phyloP scores from a whole-genome alignment of 306 rosid species.

The Pterocarpus macrocarpus region DNA sequence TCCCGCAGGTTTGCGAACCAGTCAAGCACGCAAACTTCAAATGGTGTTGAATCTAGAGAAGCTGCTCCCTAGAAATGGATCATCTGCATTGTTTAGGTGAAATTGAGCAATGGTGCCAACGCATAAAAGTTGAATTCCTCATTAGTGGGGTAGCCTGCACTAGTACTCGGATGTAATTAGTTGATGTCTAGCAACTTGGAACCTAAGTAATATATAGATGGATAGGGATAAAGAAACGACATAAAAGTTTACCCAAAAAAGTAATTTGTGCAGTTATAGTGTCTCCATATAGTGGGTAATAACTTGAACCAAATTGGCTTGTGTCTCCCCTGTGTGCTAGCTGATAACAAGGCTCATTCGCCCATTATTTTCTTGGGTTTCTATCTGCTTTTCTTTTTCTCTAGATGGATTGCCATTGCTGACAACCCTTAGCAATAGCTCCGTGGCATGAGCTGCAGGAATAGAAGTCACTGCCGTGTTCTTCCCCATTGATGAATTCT shows the following conservation, averaged over 20 bases:
- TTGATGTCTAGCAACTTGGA: too few relatives aligned
- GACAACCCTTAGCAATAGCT: neutral
- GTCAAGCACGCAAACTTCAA: slow-evolving; percentile 74
- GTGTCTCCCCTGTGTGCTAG: too few relatives aligned
- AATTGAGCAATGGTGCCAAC: slow-evolving; percentile 60
- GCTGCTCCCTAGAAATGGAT: slow-evolving; percentile 69
- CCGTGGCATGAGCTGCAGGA: neutral
- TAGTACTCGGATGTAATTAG: neutral
- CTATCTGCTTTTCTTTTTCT: too few relatives aligned
- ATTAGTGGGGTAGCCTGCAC: slow-evolving; percentile 43
- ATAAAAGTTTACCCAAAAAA: too few relatives aligned
- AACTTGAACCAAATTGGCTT: too few relatives aligned
- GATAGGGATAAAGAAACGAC: too few relatives aligned
- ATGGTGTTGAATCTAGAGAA: slow-evolving; percentile 61
- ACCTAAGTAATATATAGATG: too few relatives aligned
- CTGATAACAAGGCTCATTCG: too few relatives aligned
- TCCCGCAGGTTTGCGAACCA: slow-evolving; percentile 85
- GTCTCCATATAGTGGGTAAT: too few relatives aligned
- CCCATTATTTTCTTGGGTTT: too few relatives aligned
- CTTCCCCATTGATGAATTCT: neutral
- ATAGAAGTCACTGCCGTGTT: neutral
- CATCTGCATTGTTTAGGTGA: slow-evolving; percentile 73
- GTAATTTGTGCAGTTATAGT: too few relatives aligned
- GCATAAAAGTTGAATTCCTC: slow-evolving; percentile 68
- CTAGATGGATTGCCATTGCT: neutral